Conservation (phyloP, 1,284 basidiomycete genomes). For the Polyporus tsugae region DNA sequence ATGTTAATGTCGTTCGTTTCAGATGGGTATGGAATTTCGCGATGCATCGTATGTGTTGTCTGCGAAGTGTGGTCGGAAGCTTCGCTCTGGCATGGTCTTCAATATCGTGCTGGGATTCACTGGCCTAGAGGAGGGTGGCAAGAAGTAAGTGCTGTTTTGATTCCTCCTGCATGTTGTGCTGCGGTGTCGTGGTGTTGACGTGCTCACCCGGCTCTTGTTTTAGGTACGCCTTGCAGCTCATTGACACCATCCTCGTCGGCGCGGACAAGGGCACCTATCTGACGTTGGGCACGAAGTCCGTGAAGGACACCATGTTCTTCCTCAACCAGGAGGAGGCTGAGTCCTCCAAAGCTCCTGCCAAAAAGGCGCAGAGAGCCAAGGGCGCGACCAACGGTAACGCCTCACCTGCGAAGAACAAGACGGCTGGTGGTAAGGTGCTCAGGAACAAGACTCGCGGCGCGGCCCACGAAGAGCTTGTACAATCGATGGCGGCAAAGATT, state of each 20-base stretch:
- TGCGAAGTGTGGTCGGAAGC: slow-evolving; percentile 76
- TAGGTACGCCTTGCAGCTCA: slow-evolving; percentile 90
- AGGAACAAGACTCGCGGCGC: slow-evolving; percentile 86
- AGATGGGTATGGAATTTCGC: slow-evolving; percentile 96
- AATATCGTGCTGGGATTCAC: slow-evolving; percentile 88
- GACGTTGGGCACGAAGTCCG: slow-evolving; percentile 84
- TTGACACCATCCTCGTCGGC: slow-evolving; percentile 89
- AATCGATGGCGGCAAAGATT: slow-evolving; percentile 75
- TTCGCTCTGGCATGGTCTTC: slow-evolving; percentile 88
- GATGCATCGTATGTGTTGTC: slow-evolving; percentile 88
- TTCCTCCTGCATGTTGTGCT: background rate
- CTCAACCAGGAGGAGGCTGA: slow-evolving; percentile 64
- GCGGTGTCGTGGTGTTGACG: background rate
- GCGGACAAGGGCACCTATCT: slow-evolving; percentile 74
- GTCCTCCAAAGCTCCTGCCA: slow-evolving; percentile 58
- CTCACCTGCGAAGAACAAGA: slow-evolving; percentile 74
- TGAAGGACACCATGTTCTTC: slow-evolving; percentile 93
- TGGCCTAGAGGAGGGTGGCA: slow-evolving; percentile 81
- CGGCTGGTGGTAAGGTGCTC: slow-evolving; percentile 82
- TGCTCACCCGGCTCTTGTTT: background rate
- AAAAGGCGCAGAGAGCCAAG: slow-evolving; percentile 64
- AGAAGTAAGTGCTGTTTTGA: slow-evolving; percentile 61
- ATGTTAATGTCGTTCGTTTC: slow-evolving; percentile 17
- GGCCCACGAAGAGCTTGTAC: slow-evolving; percentile 81
- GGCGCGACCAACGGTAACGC: slow-evolving; percentile 57